Base-by-base conservation (phyloP, 805 yeast genomes). In the Wickerhamomyces pijperi region DNA sequence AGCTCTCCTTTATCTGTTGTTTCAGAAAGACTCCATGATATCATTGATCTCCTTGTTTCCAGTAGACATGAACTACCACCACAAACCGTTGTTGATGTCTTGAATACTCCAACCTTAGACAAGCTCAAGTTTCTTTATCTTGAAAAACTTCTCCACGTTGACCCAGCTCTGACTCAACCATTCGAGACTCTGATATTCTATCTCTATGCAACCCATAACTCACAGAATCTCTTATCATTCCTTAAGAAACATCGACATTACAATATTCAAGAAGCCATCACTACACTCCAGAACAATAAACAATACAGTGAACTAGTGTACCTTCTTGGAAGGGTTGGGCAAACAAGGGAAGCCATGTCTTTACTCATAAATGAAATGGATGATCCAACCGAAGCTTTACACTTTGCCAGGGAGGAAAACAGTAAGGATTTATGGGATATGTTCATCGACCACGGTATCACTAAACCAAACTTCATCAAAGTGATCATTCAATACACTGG, bases 391-490 rank as follows among this genome's bases (percentile, higher is more conserved):
- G 67, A 73, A 46, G 97, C 97, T 0, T 82, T 92, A 19, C 70
- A 68, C 15, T 92, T 87, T 66, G 92, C 88, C 1, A 68, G 68
- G 11, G 74, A 70, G 36, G 68, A 74, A 42, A 75, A 77, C 37
- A 94, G 86, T 48, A 58, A 65, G 18, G 94, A 84, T n/a, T 61
- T 86, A 11, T 87, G 96, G 94, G 76, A 76, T 33, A 75, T 77
- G 35, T 65, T 90, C 44, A 60, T 90, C 11, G 77, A 74, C 17
- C 76, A 78, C 54, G 78, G 95, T 17, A 68, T 78, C 62, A 67
- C 69, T 32, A 76, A 76, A 46, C 92, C 96, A 0, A 66, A 66
- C n/a, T 87, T 85, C 52, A 79, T 90, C 34, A 74, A 75, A 43
- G 82, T 82, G 6, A 63, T 90, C 36, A 68, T 92, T 40, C 79